Percentiles rank a stretch among this genome's conserved stretches.
These are phyloP conservation scores for Monilinia aucupariae DNA, from an alignment of 2,329 filamentous ascomycete species.

Conservation along the genomic window DNA sequence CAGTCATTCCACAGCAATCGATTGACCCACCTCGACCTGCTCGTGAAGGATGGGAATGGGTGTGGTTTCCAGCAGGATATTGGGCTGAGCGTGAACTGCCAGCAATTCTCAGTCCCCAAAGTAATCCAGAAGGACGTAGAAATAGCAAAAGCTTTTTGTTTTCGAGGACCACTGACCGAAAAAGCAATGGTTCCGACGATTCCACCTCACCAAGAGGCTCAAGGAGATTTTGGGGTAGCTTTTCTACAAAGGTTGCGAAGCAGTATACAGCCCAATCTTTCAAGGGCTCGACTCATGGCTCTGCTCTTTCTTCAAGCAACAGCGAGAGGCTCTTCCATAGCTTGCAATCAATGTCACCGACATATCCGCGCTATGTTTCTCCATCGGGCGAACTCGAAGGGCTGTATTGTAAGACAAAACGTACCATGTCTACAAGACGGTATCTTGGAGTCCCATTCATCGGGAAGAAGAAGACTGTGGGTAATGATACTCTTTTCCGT, in stretches of 20 bases:
- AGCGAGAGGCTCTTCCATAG: conserved; percentile 10
- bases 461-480: conserved; percentile 18
- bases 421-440: neutral
- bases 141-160: conserved; percentile 3
- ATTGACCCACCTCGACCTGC: conserved; percentile 51
- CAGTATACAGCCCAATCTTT: neutral
- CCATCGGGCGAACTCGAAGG: conserved; percentile 20
- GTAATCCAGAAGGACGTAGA: neutral
- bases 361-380: conserved; percentile 16
- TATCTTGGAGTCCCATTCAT: conserved; percentile 19
- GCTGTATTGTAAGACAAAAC: conserved; percentile 28
- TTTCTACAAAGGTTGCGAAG: conserved; percentile 10
- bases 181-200: conserved; percentile 1
- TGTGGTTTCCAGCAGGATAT: conserved; percentile 58
- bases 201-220: conserved; percentile 15
- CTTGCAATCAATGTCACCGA: conserved; percentile 18
- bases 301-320: conserved; percentile 7
- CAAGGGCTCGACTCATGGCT: neutral
- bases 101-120: neutral
- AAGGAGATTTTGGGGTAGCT: conserved; percentile 1
- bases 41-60: conserved; percentile 53
- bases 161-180: neutral
- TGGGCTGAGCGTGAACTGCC: conserved; percentile 54
- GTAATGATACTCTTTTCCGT: neutral
- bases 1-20: conserved; percentile 9